Conservation (phyloP, 2,329 filamentous ascomycete genomes). For the Orbilia brochopaga region DNA sequence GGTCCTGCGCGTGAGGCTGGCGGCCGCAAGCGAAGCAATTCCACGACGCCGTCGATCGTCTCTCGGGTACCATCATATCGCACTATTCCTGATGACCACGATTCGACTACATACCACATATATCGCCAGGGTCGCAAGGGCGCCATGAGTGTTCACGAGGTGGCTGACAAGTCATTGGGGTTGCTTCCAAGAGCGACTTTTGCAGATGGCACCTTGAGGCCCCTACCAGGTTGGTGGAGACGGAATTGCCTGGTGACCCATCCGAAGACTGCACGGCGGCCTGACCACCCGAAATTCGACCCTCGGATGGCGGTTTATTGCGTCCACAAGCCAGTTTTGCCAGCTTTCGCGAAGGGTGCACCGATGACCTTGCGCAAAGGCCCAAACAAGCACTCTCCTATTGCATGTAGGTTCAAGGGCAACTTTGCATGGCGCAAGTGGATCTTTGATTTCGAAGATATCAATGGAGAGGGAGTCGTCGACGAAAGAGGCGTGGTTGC, state of each 20-base stretch:
- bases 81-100: conserved; percentile 41
- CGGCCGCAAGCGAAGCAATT: conserved; percentile 36
- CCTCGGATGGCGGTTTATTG: conserved; percentile 40
- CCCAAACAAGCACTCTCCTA: conserved; percentile 37
- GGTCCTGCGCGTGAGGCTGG: conserved; percentile 16
- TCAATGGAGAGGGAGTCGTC: conserved; percentile 47
- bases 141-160: conserved; percentile 29
- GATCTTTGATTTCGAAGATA: conserved; percentile 44
- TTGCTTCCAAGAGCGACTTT: conserved; percentile 29
- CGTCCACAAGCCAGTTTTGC: conserved; percentile 33
- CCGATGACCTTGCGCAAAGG: conserved; percentile 37
- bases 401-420: conserved; percentile 37
- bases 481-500: conserved; percentile 46
- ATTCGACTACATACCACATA: conserved; percentile 44
- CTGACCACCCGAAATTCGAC: conserved; percentile 39
- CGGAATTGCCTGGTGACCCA: conserved; percentile 7
- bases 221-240: conserved; percentile 33
- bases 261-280: conserved; percentile 23
- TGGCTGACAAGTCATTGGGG: conserved; percentile 33
- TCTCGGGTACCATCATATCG: conserved; percentile 46
- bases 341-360: conserved; percentile 5
- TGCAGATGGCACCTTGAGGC: conserved; percentile 29
- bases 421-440: conserved; percentile 44
- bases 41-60: conserved; percentile 28
- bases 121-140: conserved; percentile 27